Evolutionary conservation across 495 filamentous ascomycete genomes (phyloP).

Genomic region (Coniosporium apollinis): DNA sequence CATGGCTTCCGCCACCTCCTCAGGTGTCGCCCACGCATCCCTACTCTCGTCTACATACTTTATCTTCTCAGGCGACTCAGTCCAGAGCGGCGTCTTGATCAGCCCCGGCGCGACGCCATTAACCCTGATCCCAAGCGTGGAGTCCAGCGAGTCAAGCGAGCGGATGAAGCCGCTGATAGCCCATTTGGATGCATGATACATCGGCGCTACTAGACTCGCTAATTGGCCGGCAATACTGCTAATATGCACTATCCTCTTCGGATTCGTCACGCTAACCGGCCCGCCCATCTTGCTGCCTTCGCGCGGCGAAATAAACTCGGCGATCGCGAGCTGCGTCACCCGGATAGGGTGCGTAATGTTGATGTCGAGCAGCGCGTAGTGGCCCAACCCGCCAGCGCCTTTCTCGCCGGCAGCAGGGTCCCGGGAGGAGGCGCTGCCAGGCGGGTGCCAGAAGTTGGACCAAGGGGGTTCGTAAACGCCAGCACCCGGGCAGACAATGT

Average conservation of each 20-base stretch:
- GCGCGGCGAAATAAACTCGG: slow-evolving; percentile 32
- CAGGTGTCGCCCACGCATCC: slow-evolving; percentile 45
- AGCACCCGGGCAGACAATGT: slow-evolving; percentile 55
- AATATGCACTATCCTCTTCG: slow-evolving; percentile 42
- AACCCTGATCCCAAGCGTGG: slow-evolving; percentile 39
- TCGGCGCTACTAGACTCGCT: slow-evolving; percentile 29
- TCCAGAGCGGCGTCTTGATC: slow-evolving; percentile 52
- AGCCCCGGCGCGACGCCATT: slow-evolving; percentile 50
- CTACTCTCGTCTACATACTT: slow-evolving; percentile 31
- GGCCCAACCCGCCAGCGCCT: slow-evolving; percentile 17
- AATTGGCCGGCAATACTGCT: slow-evolving; percentile 47
- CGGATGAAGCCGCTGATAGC: slow-evolving; percentile 45
- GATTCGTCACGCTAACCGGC: slow-evolving; percentile 11
- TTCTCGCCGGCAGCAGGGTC: slow-evolving; percentile 25
- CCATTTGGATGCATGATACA: slow-evolving; percentile 48
- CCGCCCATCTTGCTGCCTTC: slow-evolving; percentile 10
- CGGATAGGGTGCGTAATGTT: slow-evolving; percentile 56
- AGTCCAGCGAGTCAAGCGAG: slow-evolving; percentile 32
- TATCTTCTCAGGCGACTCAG: slow-evolving; percentile 49
- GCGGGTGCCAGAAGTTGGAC: slow-evolving; percentile 52
- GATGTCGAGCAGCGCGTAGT: slow-evolving; percentile 45
- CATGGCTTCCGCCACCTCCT: slow-evolving; percentile 52
- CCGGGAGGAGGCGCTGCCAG: slow-evolving; percentile 28
- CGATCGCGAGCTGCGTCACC: slow-evolving; percentile 45
- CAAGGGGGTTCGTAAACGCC: slow-evolving; percentile 52